A percentile compares a stretch with the other conserved stretches of the same genome.
phyloP scores from a whole-genome alignment of 2,329 filamentous ascomycete genomes.

The Sphaerulina musiva region DNA sequence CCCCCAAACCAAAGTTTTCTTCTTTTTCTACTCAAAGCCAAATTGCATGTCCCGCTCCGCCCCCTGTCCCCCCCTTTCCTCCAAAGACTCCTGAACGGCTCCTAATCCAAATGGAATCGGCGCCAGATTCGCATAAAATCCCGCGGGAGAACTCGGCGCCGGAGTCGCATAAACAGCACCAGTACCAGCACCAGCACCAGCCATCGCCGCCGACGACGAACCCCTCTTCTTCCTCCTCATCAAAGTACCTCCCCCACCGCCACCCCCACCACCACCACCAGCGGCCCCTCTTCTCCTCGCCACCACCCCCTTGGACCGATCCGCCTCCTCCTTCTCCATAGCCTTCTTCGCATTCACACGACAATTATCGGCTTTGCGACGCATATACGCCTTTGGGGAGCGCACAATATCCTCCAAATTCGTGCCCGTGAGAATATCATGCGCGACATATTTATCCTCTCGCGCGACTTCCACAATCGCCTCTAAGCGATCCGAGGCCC shows the following conservation, averaged over 20 bases:
- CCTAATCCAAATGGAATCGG: neutral
- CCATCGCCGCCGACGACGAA: neutral
- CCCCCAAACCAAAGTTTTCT: too few species aligned
- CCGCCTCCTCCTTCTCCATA: conserved; percentile 3
- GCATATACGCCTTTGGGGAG: conserved; percentile 9
- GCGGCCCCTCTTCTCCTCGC: neutral
- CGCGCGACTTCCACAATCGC: conserved; percentile 7
- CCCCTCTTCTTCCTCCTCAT: neutral
- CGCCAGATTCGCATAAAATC: neutral
- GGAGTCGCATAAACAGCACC: neutral
- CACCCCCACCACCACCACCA: neutral
- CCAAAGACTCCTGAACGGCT: neutral
- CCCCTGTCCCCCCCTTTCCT: neutral
- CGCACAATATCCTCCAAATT: conserved; percentile 5
- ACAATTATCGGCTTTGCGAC: conserved; percentile 15
- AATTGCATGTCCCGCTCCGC: neutral
- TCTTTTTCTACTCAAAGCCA: neutral
- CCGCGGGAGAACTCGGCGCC: neutral
- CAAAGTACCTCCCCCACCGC: neutral
- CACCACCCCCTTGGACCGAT: neutral
- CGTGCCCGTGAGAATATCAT: conserved; percentile 12
- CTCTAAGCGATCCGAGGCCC: conserved; percentile 11
- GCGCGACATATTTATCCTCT: conserved; percentile 16
- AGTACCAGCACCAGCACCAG: too few species aligned
- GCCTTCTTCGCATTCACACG: conserved; percentile 18